Evolutionary conservation across 345 rosid species (phyloP), one percentile per base, ranked within the genome.

Genomic region (Laguncularia racemosa): DNA sequence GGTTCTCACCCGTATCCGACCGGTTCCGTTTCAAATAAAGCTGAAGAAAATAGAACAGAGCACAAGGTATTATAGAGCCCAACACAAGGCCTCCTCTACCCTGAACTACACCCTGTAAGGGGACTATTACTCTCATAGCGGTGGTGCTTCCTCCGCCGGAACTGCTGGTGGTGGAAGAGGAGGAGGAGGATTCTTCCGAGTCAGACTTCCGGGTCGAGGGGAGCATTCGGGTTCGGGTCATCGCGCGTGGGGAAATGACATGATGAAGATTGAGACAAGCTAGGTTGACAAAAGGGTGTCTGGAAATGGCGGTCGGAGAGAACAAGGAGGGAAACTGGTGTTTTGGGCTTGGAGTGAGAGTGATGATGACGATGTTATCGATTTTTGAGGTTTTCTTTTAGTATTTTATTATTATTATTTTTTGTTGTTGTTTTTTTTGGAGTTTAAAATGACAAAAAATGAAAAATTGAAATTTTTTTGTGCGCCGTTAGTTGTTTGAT

Each of bases 1-100:
- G 71, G 52, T 33, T 33, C 40, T 33, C 40, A 33, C 40, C 40
- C 40, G 40, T 6, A 33, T 33, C 40, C 40, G 62, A 68, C 16
- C 91, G 91, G 66, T 76, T 58, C 12, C 93, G 78, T 66, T 77
- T 84, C 11, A 93, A 72, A 61, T 84, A 86, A 18, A 93, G 79
- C 68, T 92, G 99, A 51, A 93, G 85, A 46, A 93, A 89, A 88
- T 89, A 92, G 71, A 84, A 84, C 70, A 89, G 84, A 46, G 83
- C 95, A 67, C 97, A 89, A n/a, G 98, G 97, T 44, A 92, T 89
- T 47, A 86, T 86, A 43, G 95, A 83, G 60, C 98, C 98, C 44
- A 92, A 59, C 55, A 92, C 75, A n/a, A 92, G 72, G 4, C 97
- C 98, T 13, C 97, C 96, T 23, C 98, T 73, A 14, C 95, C 96